These are phyloP conservation scores for Xylaria acuta DNA, from an alignment of 495 filamentous ascomycete species.

Conservation along the genomic window DNA sequence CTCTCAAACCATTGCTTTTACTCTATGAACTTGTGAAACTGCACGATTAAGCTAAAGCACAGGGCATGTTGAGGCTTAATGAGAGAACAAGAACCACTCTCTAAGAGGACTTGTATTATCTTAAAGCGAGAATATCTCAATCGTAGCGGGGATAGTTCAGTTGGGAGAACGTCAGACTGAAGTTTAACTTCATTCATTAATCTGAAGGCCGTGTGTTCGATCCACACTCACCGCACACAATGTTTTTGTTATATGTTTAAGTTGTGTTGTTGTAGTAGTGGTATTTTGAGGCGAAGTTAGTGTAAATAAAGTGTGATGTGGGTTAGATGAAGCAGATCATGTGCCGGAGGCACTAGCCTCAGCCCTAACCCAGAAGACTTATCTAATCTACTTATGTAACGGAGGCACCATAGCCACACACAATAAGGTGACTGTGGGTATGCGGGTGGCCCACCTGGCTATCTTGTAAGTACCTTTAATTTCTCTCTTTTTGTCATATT, in stretches of 20 bases:
- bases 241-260: background rate
- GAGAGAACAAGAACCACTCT: background rate
- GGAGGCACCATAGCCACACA: background rate
- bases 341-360: background rate
- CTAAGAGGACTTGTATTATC: background rate
- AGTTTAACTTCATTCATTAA: background rate
- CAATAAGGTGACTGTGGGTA: background rate
- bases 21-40: background rate
- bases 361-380: background rate
- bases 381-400: background rate
- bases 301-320: background rate
- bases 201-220: background rate
- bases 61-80: background rate
- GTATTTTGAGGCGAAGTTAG: background rate
- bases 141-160: background rate
- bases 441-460: background rate
- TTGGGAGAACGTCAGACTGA: background rate
- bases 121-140: background rate
- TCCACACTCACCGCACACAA: background rate
- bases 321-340: background rate
- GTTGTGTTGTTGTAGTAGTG: background rate
- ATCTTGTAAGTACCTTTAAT: too few species aligned
- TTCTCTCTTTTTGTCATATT: background rate
- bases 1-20: background rate
- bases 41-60: background rate